Base-by-base conservation (phyloP, 441 rosid genomes). In the Rhodomyrtus psidioides region DNA sequence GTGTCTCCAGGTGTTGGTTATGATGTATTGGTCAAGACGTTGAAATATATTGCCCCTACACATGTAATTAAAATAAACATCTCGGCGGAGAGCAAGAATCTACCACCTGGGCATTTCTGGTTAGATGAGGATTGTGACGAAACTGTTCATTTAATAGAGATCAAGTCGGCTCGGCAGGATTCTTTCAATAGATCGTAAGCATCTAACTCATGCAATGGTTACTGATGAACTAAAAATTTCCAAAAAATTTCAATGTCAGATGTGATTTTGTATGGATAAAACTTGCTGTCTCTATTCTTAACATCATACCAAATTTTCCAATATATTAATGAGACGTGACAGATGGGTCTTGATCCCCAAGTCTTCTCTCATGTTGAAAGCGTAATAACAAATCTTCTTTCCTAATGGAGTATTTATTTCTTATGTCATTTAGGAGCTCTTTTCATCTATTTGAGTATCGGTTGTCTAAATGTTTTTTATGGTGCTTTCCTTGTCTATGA, bases 41-140 rank as follows among this genome's bases (percentile, higher is more conserved):
- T 96, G 93, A 94, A 88, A 88, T 90, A 92, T 85, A 90, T 97
- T 86, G 87, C 92, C 88, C 96, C 98, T 49, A 94, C 95, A 39
- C 95, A 97, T 70, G 97, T 97, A 57, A 95, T 96, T 89, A 97
- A 97, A 92, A 95, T 97, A 86, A 94, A 92, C 88, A 93, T 91
- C 84, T 92, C 95, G 83, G 90, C 87, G 26, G 88, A 89, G 87
- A 92, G 85, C 83, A 97, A 96, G 91, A 94, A 97, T 89, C 92
- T 96, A 53, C 99, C 99, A 59, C 85, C 89, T 87, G 98, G 98
- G 57, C 65, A 91, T 81, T 97, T 97, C 91, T 97, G 99, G 99
- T 86, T 89, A 83, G 93, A 92, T 81, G 91, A 87, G 86, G 88
- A 90, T 87, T 49, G 81, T 65, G 89, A 85, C 58, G 91, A 82